phyloP scores from a whole-genome alignment of 208 protist species.

The Entamoeba invadens region DNA sequence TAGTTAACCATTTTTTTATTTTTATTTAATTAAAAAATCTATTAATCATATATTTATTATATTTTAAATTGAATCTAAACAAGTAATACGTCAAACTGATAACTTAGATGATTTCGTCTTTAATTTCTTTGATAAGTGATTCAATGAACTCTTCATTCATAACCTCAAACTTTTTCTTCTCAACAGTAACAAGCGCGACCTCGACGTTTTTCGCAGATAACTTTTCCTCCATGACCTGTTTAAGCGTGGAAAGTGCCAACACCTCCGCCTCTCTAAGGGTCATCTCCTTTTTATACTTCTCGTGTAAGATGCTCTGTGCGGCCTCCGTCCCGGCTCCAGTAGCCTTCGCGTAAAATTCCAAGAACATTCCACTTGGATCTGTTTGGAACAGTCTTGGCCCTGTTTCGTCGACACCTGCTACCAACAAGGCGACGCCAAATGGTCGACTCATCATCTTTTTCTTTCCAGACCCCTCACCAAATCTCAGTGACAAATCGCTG shows the following conservation, averaged over 20 bases:
- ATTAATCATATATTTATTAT: too few species aligned
- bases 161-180: not conserved
- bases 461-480: conserved; percentile 69
- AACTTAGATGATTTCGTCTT: not conserved
- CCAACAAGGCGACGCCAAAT: conserved; percentile 14
- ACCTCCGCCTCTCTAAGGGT: conserved; percentile 77
- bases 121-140: not conserved
- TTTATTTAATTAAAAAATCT: too few species aligned
- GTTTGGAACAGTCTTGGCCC: conserved; percentile 15
- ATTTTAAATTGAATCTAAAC: too few species aligned
- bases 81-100: too few species aligned
- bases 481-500: conserved; percentile 83
- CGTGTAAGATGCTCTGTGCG: conserved; percentile 82
- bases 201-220: conserved; percentile 82
- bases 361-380: conserved; percentile 16
- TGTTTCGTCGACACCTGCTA: conserved; percentile 15
- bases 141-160: not conserved
- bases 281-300: conserved; percentile 84
- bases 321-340: conserved; percentile 69
- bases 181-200: conserved; percentile 55
- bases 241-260: conserved; percentile 77
- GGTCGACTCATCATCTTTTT: conserved; percentile 28
- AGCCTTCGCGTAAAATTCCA: conserved; percentile 1
- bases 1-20: too few species aligned
- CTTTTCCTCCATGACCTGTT: conserved; percentile 97